Base-by-base conservation (phyloP, 441 rosid species). In the Heliophila coronopifolia region DNA sequence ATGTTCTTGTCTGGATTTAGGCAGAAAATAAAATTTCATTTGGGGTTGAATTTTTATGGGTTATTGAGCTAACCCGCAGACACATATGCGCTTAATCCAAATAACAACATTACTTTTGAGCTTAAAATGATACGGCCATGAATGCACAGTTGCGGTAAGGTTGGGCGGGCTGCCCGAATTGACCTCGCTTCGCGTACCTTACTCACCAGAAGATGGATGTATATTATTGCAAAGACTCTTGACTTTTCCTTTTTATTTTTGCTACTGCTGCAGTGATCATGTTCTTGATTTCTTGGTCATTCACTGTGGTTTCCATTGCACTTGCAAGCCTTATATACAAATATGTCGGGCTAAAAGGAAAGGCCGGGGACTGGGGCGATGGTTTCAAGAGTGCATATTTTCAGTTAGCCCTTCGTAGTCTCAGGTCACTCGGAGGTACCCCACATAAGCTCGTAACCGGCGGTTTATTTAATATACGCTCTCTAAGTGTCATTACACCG, bases 281-380 rank as follows among this genome's bases (percentile, higher is more conserved):
- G 99, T 88, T 93, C 86, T 76, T 93, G 84, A 93, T 93, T 65
- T 93, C 99, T 13, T 93, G 99, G 99, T 68, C 83, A 48, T 93
- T 93, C 67, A 88, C 99, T 43, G 78, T 88, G 50, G 72, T 93
- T 56, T 71, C 99, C 54, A 78, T 93, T 67, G 97, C 93, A 36
- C 97, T 93, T 39, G 97, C 96, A 69, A 83, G 88, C 67, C 96
- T 93, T 58, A 88, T 93, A 67, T 93, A 88, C 76, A 86, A 93
- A 68, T 93, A 93, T 37, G 99, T 93, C 60, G 78, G 99, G 72
- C 54, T 93, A 41, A 88, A 86, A 74, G 99, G 99, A 50, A 93
- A 93, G 70, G 99, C 95, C 33, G 99, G 97, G 59, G 97, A 93
- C 71, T 93, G 99, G 99, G 99, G 97, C 6, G 99, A 93, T 57